These are phyloP conservation scores for Drosera capensis DNA, from an alignment of 148 eudicot genomes.

Conservation along the genomic window DNA sequence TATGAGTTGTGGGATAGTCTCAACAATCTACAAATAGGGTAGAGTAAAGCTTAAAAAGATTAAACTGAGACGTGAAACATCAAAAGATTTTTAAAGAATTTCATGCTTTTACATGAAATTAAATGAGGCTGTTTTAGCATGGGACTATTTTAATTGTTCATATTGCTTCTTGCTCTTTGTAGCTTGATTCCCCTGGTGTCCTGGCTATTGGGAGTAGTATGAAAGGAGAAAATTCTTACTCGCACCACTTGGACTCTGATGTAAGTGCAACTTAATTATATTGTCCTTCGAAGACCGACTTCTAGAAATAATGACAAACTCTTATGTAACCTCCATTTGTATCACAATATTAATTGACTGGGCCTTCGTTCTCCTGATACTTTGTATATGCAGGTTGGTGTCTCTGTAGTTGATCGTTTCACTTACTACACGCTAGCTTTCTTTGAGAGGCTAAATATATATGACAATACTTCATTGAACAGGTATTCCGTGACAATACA, in stretches of 20 bases:
- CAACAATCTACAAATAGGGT: too few relatives aligned
- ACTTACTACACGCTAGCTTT: constrained; percentile 94
- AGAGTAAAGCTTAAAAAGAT: too few relatives aligned
- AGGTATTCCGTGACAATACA: constrained; percentile 30
- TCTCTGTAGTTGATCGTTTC: constrained; percentile 97
- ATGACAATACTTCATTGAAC: constrained; percentile 82
- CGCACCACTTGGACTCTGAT: constrained; percentile 98
- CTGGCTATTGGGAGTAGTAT: constrained; percentile 96
- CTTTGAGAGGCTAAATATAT: constrained; percentile 88
- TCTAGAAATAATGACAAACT: background rate
- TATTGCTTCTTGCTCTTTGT: too few relatives aligned
- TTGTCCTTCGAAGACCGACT: background rate
- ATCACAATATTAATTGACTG: background rate
- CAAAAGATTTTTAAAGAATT: too few relatives aligned
- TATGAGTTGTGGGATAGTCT: too few relatives aligned
- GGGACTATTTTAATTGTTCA: background rate
- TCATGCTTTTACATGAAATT: too few relatives aligned
- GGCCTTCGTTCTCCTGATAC: background rate
- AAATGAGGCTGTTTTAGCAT: too few relatives aligned
- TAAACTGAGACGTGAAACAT: too few relatives aligned
- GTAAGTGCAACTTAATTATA: constrained; percentile 24
- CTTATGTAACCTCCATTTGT: background rate
- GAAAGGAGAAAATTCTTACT: constrained; percentile 97
- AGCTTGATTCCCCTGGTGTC: constrained; percentile 97
- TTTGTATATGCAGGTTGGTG: constrained; percentile 68